Evolutionary conservation across 768 basidiomycete genomes (phyloP), one percentile per base, ranked within the genome.

Genomic region (Rubroboletus pulcherrimus): DNA sequence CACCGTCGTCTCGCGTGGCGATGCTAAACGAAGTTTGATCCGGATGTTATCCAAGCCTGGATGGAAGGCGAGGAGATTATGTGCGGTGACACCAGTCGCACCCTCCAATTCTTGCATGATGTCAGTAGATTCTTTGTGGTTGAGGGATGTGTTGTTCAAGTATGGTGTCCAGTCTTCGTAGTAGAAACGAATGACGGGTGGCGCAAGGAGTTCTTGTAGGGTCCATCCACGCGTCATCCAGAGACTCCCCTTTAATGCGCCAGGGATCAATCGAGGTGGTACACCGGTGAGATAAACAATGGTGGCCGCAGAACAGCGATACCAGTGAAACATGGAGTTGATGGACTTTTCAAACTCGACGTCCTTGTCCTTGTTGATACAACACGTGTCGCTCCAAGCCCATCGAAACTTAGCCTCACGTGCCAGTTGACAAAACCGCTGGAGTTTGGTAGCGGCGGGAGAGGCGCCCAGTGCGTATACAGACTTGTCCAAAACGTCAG

Each of bases 181-280:
- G 51, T 66, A 66, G 43, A 66, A 66, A 12, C 64, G 56, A 39
- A 66, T 53, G 51, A 61, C 7, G 3, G 48, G 58, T 15, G 64
- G 64, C 1, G 64, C 61, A 19, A 66, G 61, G 8, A 66, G 58
- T 26, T 66, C 64, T 24, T 66, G 64, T 5, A 66, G 30, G 3
- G 64, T 66, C 64, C 65, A 66, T 37, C 65, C 62, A 4, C 65
- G 62, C 7, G 7, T 57, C 59, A 66, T 58, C 64, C 64, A 66
- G 21, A 51, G 3, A 3, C 64, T 63, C 29, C n/a, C 4, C 19
- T 48, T 54, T 1, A 65, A 21, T 37, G 47, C 53, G 10, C 58
- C 64, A 24, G 39, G 55, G 24, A 51, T 46, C 44, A 52, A 35
- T 12, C 3, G 38, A 37, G 61, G 56, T 12, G 60, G 55, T 34